Base-by-base conservation (phyloP, 1,284 basidiomycete species). In the Trichosporon sp. region DNA sequence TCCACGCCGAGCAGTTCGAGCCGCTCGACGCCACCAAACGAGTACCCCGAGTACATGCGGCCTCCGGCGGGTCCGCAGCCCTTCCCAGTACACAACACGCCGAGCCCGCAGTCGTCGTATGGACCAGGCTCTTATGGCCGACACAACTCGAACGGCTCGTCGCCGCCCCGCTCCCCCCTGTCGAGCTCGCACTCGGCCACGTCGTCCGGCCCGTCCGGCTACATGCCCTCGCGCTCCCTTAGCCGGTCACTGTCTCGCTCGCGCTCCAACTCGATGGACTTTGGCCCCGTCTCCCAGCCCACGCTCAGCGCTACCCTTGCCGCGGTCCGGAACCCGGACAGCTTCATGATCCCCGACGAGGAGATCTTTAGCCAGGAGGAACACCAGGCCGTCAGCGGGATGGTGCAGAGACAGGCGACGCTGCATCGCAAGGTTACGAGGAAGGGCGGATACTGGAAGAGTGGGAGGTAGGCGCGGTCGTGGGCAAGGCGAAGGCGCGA, bases 341-440 rank as follows among this genome's bases (percentile, higher is more conserved):
- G 19, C 9, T 54, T 54, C 49, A 54, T 54, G 49, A 54, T 54
- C 27, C 49, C 49, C 49, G 49, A 54, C 49, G 49, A 54, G 49
- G 49, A 54, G 49, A 54, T 54, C 49, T 54, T 54, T 27, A 23
- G 14, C 19, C 27, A 54, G 25, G 14, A 54, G 49, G 27, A 54
- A 10, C 49, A 54, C 49, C 25, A 54, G 49, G 49, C 25, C 27
- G 29, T 31, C 49, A n/a, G 27, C 2, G 49, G 49, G 27, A 54
- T 54, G 49, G 49, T 54, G 25, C 25, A 29, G 49, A 13, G 49
- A 8, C 49, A 54, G 49, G 49, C 49, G 2, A 54, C 49, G 16
- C 10, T 54, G 49, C 29, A 54, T 27, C 49, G 49, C 49, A 21
- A 21, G 19, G 25, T 29, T 7, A n/a, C 14, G 27, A 3, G 25